Evolutionary conservation across 805 yeast genomes (phyloP), one percentile per base, ranked within the genome.

Genomic region (Brettanomyces anomalus): DNA sequence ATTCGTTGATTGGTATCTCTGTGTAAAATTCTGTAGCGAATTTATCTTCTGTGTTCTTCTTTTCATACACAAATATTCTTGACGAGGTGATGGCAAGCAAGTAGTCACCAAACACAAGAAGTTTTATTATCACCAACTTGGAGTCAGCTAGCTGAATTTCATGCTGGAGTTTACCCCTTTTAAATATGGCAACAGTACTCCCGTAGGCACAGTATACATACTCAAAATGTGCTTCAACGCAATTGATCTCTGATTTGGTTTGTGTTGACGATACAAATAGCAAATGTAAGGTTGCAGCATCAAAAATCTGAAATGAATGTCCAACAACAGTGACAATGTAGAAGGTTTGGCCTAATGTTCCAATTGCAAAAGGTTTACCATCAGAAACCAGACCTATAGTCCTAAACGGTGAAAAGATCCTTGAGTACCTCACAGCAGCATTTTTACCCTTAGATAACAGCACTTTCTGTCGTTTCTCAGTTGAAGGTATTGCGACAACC

Each of bases 301-400:
- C 98, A 56, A 85, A 93, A 24, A 93, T 86, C 61, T 90, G 97
- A 66, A 93, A 86, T 1, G 90, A 73, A 42, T 79, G 72, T 3
- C 97, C 97, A 18, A 93, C 96, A 37, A 85, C 79, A 0, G 97
- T 90, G 15, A 82, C 95, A 33, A 87, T 77, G 55, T 89, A 84
- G 54, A 84, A 89, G 1, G 95, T 79, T 14, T 85, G 73, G 41
- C 98, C 98, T 46, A 90, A 70, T 2, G 90, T 79, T 21, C 97
- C 94, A 17, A 87, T 69, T 5, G 96, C 85, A 58, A 89, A 86
- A 3, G 97, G 97, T 2, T 73, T 69, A 32, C 76, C 81, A 57
- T 86, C 86, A 24, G 96, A 74, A n/a, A 94, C 95, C 56, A 86
- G 79, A 4, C 98, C 98, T 20, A 93, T 67, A 15, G 74, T 84